Percentiles rank a stretch among this genome's conserved stretches.
Conservation (phyloP, 1,284 basidiomycete genomes). For the Ceraceosorus bombacis region DNA sequence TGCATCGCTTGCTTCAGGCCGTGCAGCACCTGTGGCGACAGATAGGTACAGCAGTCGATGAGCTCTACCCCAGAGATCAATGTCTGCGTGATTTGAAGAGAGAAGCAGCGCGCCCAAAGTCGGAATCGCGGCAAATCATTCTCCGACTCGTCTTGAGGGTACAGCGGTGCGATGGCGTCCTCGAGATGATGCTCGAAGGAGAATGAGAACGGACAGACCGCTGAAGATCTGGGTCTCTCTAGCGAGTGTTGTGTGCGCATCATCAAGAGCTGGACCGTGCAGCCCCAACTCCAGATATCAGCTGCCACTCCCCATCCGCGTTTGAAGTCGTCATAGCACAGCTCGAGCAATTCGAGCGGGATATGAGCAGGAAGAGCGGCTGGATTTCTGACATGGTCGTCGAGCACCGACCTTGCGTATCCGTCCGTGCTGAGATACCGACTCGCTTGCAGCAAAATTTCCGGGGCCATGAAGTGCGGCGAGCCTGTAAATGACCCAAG, state of each 20-base stretch:
- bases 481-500: slow-evolving; percentile 37
- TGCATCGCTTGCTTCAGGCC: slow-evolving; percentile 19
- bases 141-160: slow-evolving; percentile 21
- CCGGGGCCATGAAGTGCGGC: slow-evolving; percentile 29
- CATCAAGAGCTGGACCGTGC: slow-evolving; percentile 22
- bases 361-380: slow-evolving; percentile 14
- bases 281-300: slow-evolving; percentile 42
- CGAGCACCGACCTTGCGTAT: slow-evolving; percentile 22
- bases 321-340: slow-evolving; percentile 25
- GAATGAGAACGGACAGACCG: slow-evolving; percentile 36
- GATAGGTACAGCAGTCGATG: slow-evolving; percentile 13
- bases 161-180: slow-evolving; percentile 27
- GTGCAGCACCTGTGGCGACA: slow-evolving; percentile 14
- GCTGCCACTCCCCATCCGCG: slow-evolving; percentile 36
- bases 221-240: slow-evolving; percentile 22
- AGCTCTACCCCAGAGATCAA: slow-evolving; percentile 17
- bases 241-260: slow-evolving; percentile 22
- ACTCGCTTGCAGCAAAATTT: slow-evolving; percentile 35
- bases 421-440: slow-evolving; percentile 25
- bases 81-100: slow-evolving; percentile 26
- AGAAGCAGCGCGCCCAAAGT: slow-evolving; percentile 30
- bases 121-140: slow-evolving; percentile 30
- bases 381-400: slow-evolving; percentile 30
- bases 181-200: slow-evolving; percentile 26
- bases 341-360: slow-evolving; percentile 18